Evolutionary conservation across 345 rosid species (phyloP).

Genomic region (Rubroshorea leprosula): DNA sequence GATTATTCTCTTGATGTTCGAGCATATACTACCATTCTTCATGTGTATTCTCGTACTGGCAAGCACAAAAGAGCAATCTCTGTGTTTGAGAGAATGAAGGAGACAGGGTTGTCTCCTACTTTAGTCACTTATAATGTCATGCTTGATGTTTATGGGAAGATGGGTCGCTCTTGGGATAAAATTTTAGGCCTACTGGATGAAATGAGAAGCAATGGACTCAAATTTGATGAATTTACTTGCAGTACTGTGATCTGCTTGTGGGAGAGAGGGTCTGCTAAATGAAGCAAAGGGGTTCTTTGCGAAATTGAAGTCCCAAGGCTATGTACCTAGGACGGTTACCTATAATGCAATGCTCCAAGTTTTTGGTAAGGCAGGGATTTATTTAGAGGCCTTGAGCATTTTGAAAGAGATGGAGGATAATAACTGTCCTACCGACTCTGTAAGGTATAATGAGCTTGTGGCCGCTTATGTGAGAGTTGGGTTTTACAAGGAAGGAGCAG

Average conservation of each 20-base stretch:
- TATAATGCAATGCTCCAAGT: constrained; percentile 76
- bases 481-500: constrained; percentile 66
- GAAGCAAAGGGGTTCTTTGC: constrained; percentile 72
- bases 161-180: constrained; percentile 77
- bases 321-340: constrained; percentile 72
- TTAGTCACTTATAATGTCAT: constrained; percentile 86
- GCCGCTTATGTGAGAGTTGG: constrained; percentile 87
- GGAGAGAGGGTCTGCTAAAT: constrained; percentile 68
- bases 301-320: constrained; percentile 59
- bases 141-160: constrained; percentile 83
- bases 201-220: constrained; percentile 52
- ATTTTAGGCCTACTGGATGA: constrained; percentile 61
- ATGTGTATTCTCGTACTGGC: constrained; percentile 56
- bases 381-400: constrained; percentile 61
- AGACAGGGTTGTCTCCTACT: constrained; percentile 61
- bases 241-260: constrained; percentile 90
- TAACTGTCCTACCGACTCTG: constrained; percentile 57
- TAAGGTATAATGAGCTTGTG: constrained; percentile 82
- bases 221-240: constrained; percentile 79
- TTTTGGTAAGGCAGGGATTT: constrained; percentile 73
- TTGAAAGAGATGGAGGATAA: constrained; percentile 86
- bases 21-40: constrained; percentile 69
- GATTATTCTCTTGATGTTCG: constrained; percentile 61
- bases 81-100: constrained; percentile 66
- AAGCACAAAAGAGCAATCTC: constrained; percentile 51